Conservation (phyloP, 306 rosid genomes). For the Citrullus colocynthis region DNA sequence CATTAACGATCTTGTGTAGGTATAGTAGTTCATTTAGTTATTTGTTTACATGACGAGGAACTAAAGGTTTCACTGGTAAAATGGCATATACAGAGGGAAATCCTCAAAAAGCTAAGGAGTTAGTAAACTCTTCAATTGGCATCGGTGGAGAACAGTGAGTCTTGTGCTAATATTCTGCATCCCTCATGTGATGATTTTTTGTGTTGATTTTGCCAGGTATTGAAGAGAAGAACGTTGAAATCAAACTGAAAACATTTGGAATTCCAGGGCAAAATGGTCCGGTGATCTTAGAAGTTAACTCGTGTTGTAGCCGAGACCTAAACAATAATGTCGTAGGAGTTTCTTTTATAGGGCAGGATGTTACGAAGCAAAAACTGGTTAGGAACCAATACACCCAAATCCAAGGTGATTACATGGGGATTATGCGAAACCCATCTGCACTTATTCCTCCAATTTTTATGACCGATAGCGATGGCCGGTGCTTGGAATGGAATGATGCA, state of each 20-base stretch:
- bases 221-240: constrained; percentile 26
- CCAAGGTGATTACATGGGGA: constrained; percentile 34
- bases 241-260: constrained; percentile 27
- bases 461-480: constrained; percentile 25
- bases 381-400: constrained; percentile 29
- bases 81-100: not conserved
- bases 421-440: constrained; percentile 28
- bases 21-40: not conserved
- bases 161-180: not conserved
- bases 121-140: not conserved
- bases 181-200: not conserved
- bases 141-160: not conserved
- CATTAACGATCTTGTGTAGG: not conserved
- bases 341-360: constrained; percentile 30
- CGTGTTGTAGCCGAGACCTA: constrained; percentile 31
- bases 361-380: constrained; percentile 20
- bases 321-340: constrained; percentile 25
- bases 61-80: not conserved
- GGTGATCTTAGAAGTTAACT: constrained; percentile 25
- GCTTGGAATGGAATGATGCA: constrained; percentile 35
- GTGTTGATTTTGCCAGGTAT: constrained; percentile 14
- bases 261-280: constrained; percentile 13
- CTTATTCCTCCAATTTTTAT: constrained; percentile 36
- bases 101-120: not conserved
- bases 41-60: not conserved